Conservation (phyloP, 208 protist genomes). For the Trypanosoma caninum region DNA sequence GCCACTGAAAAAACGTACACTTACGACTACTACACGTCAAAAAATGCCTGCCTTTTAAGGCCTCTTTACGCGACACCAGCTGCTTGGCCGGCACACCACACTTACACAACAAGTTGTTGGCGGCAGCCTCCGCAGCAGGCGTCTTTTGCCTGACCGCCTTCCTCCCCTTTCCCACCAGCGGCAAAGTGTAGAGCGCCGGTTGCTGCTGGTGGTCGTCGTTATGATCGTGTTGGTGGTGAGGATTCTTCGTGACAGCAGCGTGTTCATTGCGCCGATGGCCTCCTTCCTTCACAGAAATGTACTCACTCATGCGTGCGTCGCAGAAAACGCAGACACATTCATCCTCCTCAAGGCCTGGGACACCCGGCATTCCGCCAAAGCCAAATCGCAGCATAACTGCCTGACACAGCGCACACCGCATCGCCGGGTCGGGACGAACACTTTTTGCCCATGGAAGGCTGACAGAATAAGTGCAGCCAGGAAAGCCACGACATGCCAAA, state of each 20-base stretch:
- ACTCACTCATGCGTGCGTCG: constrained; percentile 73
- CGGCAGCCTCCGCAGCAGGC: background rate
- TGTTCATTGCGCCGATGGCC: background rate
- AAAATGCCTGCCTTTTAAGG: constrained; percentile 65
- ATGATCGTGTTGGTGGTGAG: background rate
- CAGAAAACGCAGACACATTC: constrained; percentile 79
- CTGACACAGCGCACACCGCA: constrained; percentile 56
- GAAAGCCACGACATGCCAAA: constrained; percentile 73
- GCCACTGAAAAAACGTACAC: constrained; percentile 84
- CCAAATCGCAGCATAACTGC: constrained; percentile 73
- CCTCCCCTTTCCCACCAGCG: constrained; percentile 23
- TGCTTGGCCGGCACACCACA: constrained; percentile 64
- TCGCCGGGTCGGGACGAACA: constrained; percentile 36
- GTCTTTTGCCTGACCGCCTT: background rate
- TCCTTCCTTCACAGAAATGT: constrained; percentile 59
- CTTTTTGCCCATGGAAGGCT: constrained; percentile 54
- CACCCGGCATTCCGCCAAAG: constrained; percentile 57
- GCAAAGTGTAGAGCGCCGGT: constrained; percentile 44
- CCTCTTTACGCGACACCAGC: constrained; percentile 73
- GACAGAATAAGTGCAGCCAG: constrained; percentile 49
- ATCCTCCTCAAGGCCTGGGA: constrained; percentile 60
- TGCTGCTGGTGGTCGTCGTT: background rate
- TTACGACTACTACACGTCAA: constrained; percentile 58
- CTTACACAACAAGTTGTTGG: constrained; percentile 33
- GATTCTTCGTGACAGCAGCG: background rate